These are phyloP conservation scores for Vachellia collinsii DNA, from an alignment of 306 rosid genomes.

Conservation along the genomic window DNA sequence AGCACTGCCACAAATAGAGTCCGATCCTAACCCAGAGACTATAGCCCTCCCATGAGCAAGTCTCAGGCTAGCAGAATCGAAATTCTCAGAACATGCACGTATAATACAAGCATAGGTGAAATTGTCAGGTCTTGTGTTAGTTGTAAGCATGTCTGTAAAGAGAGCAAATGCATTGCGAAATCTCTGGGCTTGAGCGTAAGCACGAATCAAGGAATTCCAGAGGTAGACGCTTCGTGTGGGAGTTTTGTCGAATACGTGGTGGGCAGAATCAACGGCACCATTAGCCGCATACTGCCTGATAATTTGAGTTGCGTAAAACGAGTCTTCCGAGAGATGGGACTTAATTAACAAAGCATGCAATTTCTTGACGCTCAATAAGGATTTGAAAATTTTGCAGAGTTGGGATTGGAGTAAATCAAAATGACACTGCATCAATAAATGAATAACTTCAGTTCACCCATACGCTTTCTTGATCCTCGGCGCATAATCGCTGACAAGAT, in stretches of 20 bases:
- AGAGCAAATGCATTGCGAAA: conserved; percentile 60
- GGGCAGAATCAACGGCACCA: conserved; percentile 52
- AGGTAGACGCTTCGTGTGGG: conserved; percentile 67
- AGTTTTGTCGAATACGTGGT: conserved; percentile 65
- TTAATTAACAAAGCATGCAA: conserved; percentile 68
- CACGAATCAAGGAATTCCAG: conserved; percentile 88
- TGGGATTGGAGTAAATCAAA: conserved; percentile 54
- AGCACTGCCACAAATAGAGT: conserved; percentile 60
- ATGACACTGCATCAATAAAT: conserved; percentile 32
- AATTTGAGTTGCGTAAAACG: conserved; percentile 75
- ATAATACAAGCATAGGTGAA: conserved; percentile 24
- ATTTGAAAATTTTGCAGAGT: conserved; percentile 56
- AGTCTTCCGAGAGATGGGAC: conserved; percentile 60
- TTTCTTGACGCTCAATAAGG: conserved; percentile 56
- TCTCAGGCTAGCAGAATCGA: conserved; percentile 21
- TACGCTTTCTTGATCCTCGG: not conserved
- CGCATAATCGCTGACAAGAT: not conserved
- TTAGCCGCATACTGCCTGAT: conserved; percentile 56
- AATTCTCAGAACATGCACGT: conserved; percentile 33
- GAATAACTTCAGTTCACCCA: not conserved
- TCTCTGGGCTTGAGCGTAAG: conserved; percentile 58
- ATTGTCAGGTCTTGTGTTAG: conserved; percentile 56
- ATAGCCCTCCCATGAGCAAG: conserved; percentile 47
- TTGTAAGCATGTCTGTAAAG: conserved; percentile 56
- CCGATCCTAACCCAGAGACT: conserved; percentile 41